Evolutionary conservation across 2,329 filamentous ascomycete genomes (phyloP).

Genomic region (Beauveria sp.): DNA sequence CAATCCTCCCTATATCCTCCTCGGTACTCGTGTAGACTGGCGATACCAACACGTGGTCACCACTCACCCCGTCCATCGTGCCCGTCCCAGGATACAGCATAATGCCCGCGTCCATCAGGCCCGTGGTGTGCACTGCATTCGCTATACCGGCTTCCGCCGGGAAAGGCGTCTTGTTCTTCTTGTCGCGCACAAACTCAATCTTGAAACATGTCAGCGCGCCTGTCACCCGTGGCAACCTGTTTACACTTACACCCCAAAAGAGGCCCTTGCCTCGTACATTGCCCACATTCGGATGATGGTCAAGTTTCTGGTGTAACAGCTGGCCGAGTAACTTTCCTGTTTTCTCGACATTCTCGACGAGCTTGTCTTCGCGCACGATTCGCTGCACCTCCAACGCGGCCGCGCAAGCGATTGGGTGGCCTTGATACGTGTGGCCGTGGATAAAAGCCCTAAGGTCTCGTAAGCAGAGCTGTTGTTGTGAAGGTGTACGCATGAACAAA

Average conservation of each 20-base stretch:
- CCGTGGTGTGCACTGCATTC: conserved; percentile 22
- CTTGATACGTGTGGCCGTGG: conserved; percentile 21
- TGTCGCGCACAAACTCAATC: conserved; percentile 23
- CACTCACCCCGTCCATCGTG: conserved; percentile 16
- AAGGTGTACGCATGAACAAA: background rate
- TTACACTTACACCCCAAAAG: conserved; percentile 21
- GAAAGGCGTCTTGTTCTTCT: conserved; percentile 21
- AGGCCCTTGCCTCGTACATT: conserved; percentile 23
- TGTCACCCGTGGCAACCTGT: background rate
- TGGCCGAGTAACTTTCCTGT: conserved; percentile 12
- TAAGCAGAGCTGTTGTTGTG: conserved; percentile 3
- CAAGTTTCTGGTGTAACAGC: conserved; percentile 18
- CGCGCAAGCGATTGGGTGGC: conserved; percentile 21
- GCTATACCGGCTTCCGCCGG: conserved; percentile 23
- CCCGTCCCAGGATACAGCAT: conserved; percentile 35
- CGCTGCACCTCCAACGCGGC: conserved; percentile 23
- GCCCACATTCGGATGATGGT: conserved; percentile 21
- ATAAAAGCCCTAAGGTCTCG: conserved; percentile 12
- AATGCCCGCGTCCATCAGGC: conserved; percentile 37
- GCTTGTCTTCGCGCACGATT: conserved; percentile 37
- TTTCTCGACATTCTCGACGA: conserved; percentile 16
- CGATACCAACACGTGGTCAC: conserved; percentile 19
- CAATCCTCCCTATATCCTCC: conserved; percentile 16
- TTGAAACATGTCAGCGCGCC: conserved; percentile 4
- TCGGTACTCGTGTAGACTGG: conserved; percentile 38